Base-by-base conservation (phyloP, 768 basidiomycete genomes). In the Lactarius deliciosus region DNA sequence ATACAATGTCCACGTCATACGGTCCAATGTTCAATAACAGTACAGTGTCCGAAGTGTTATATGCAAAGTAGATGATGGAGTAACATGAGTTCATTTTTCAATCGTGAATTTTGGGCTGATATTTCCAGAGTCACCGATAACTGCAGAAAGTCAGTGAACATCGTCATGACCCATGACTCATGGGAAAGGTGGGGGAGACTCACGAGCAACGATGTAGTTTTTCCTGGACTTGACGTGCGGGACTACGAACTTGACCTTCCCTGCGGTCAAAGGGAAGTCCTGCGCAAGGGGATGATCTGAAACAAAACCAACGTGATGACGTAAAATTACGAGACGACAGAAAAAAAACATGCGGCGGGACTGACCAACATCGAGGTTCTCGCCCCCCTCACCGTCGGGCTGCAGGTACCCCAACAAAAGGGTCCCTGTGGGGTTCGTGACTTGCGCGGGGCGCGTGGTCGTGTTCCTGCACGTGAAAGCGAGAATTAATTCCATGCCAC, bases 71-170 rank as follows among this genome's bases (percentile, higher is more conserved):
- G 56, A 55, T 22, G 28, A 54, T 43, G 41, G 18, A 5, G 38
- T 25, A 38, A 20, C 32, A 16, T 11, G 18, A 45, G 38, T 50
- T 55, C 57, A 43, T 38, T 34, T 61, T 36, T 25, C 13, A 25
- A 92, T 92, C 1, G 81, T 83, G 73, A 92, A 91, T 45, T 76
- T 20, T 0, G 83, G 83, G 71, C 84, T 87, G 10, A 74, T 69
- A 68, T 92, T 85, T 13, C 89, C 90, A 16, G 86, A 88, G 72
- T 88, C 85, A 32, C 89, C 89, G 69, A 87, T 78, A 50, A 89
- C 89, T 90, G 65, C 60, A n/a, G 5, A 41, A 25, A 71, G 2
- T 25, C 65, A 30, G 64, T 64, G 28, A 63, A 30, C 15, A 16
- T 58, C 54, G 64, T 60, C 9, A 64, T n/a, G 45, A 32, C 22